phyloP scores from a whole-genome alignment of 768 basidiomycete genomes.

The Paxillus rubicundulus region DNA sequence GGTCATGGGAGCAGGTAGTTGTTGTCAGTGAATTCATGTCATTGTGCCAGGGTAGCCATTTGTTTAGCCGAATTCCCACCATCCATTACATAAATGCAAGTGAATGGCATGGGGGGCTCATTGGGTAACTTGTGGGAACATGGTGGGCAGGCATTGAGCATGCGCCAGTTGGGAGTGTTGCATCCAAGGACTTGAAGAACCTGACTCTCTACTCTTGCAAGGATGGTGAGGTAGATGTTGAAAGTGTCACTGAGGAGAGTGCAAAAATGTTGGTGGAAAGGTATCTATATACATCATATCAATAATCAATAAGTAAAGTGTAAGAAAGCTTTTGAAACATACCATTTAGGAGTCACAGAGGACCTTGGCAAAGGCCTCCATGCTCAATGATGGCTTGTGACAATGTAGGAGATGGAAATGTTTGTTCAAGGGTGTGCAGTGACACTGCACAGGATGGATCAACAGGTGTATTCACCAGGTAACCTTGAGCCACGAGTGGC shows the following conservation, averaged over 20 bases:
- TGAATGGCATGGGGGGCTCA: too few species aligned
- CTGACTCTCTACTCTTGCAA: slow-evolving; percentile 11
- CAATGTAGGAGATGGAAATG: slow-evolving; percentile 14
- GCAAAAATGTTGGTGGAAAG: slow-evolving; percentile 23
- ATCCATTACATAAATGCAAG: background rate
- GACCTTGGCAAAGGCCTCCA: slow-evolving; percentile 26
- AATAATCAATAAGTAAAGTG: too few species aligned
- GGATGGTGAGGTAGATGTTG: slow-evolving; percentile 35
- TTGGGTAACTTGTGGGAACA: slow-evolving; percentile 34
- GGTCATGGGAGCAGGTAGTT: too few species aligned
- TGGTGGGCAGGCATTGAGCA: slow-evolving; percentile 33
- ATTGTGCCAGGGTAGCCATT: too few species aligned
- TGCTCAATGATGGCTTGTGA: slow-evolving; percentile 20
- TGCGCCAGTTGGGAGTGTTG: slow-evolving; percentile 30
- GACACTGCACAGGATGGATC: slow-evolving; percentile 20
- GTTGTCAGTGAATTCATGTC: too few species aligned
- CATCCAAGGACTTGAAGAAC: slow-evolving; percentile 27
- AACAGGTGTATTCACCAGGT: background rate
- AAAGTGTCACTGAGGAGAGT: slow-evolving; percentile 31
- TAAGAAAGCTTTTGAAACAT: too few species aligned
- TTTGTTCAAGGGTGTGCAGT: slow-evolving; percentile 24
- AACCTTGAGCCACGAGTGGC: background rate
- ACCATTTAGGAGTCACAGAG: slow-evolving; percentile 27
- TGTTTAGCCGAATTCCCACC: too few species aligned
- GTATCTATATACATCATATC: too few species aligned